A percentile compares a stretch with the other conserved stretches of the same genome.
Evolutionary conservation across 2,329 filamentous ascomycete species (phyloP).

Genomic region (Exophiala oligosperma): DNA sequence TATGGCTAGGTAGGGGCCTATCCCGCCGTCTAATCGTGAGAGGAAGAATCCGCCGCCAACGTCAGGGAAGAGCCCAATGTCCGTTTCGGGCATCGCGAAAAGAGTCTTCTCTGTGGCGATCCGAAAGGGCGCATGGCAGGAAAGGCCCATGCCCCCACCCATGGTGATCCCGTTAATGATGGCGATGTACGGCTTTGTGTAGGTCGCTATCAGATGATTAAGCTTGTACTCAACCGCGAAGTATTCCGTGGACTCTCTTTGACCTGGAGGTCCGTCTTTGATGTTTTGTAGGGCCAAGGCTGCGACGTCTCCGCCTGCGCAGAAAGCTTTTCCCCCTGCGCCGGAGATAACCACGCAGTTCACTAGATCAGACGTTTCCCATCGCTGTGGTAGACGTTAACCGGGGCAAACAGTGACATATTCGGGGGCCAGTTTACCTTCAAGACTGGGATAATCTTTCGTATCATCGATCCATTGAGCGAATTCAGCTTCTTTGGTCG

Average conservation of each 20-base stretch:
- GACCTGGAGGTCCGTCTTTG: conserved; percentile 63
- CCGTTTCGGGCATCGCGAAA: conserved; percentile 98
- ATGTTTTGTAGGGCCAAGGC: conserved; percentile 72
- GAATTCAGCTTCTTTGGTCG: conserved; percentile 89
- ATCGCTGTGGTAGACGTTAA: conserved; percentile 41
- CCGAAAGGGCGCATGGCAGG: conserved; percentile 90
- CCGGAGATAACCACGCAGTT: conserved; percentile 93
- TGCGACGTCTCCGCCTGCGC: conserved; percentile 91
- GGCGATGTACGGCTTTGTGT: conserved; percentile 87
- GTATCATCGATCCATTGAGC: conserved; percentile 89
- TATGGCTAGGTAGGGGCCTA: conserved; percentile 90
- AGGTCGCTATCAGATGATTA: conserved; percentile 92
- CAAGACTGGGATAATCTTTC: conserved; percentile 88
- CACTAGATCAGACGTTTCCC: conserved; percentile 91
- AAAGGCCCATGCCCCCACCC: conserved; percentile 94
- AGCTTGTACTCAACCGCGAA: conserved; percentile 95
- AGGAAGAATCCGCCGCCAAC: conserved; percentile 97
- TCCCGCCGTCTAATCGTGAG: conserved; percentile 77
- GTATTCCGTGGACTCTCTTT: conserved; percentile 75
- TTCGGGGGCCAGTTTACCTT: conserved; percentile 52
- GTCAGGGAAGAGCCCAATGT: conserved; percentile 97
- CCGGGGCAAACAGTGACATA: no score
- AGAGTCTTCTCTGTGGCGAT: conserved; percentile 94
- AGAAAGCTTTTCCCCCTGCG: conserved; percentile 79
- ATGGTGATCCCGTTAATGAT: conserved; percentile 99